These are phyloP conservation scores for Trichoderma orchidacearum DNA, from an alignment of 495 filamentous ascomycete species.

Conservation along the genomic window DNA sequence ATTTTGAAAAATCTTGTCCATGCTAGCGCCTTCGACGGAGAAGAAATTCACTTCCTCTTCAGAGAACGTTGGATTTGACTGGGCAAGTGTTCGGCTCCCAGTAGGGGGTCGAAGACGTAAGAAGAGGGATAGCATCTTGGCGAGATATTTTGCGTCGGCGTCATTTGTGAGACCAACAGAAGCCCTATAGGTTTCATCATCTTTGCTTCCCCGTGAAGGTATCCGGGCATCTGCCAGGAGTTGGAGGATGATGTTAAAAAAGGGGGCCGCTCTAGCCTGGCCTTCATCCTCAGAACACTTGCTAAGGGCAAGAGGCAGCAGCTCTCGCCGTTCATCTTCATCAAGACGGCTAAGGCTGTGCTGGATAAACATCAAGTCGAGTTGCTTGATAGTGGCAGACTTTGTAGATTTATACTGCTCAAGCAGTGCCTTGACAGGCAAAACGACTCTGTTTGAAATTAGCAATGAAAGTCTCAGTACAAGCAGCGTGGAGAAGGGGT, in stretches of 20 bases:
- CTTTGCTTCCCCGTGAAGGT: slow-evolving; percentile 60
- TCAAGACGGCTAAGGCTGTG: slow-evolving; percentile 65
- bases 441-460: slow-evolving; percentile 42
- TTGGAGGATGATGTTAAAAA: slow-evolving; percentile 77
- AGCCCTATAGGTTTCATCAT: slow-evolving; percentile 56
- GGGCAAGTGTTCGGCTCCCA: slow-evolving; percentile 14
- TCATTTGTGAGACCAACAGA: slow-evolving; percentile 46
- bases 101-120: background rate
- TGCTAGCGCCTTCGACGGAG: slow-evolving; percentile 49
- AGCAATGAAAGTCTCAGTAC: background rate
- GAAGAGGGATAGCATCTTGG: slow-evolving; percentile 16
- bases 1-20: slow-evolving; percentile 40
- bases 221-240: slow-evolving; percentile 57
- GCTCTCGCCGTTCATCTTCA: slow-evolving; percentile 30
- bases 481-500: background rate
- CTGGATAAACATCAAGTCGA: slow-evolving; percentile 81
- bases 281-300: slow-evolving; percentile 57
- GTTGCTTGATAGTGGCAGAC: slow-evolving; percentile 65
- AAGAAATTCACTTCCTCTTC: slow-evolving; percentile 63
- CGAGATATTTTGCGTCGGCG: slow-evolving; percentile 60
- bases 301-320: slow-evolving; percentile 58
- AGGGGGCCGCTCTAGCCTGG: slow-evolving; percentile 47
- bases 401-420: slow-evolving; percentile 76
- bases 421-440: slow-evolving; percentile 71
- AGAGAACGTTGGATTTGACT: slow-evolving; percentile 54